These are phyloP conservation scores for Colletotrichum abscissum DNA, from an alignment of 2,329 filamentous ascomycete species.

Conservation along the genomic window DNA sequence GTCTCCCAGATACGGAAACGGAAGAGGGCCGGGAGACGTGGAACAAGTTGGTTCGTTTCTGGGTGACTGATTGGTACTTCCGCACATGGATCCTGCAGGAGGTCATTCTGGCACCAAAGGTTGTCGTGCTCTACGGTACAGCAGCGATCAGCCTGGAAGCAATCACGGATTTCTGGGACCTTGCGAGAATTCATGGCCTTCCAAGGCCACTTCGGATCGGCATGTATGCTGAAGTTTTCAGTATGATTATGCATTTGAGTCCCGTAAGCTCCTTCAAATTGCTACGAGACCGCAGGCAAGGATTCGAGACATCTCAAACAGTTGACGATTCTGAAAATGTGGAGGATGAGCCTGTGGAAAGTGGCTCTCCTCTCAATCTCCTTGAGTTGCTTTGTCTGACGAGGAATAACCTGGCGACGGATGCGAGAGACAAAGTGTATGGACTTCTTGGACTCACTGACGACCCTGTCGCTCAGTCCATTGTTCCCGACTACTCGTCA, in stretches of 20 bases:
- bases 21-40: background rate
- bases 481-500: background rate
- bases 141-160: constrained; percentile 19
- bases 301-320: too few relatives aligned
- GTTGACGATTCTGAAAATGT: background rate
- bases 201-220: constrained; percentile 10
- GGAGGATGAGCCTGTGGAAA: too few relatives aligned
- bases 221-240: constrained; percentile 11
- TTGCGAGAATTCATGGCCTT: background rate
- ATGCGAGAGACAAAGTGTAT: constrained; percentile 15
- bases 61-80: constrained; percentile 27
- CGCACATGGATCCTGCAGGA: constrained; percentile 30
- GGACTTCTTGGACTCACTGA: constrained; percentile 17
- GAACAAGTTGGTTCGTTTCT: constrained; percentile 13
- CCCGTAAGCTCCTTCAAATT: constrained; percentile 9
- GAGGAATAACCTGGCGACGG: constrained; percentile 19
- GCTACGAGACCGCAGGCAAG: background rate
- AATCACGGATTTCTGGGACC: constrained; percentile 13
- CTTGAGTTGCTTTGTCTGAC: constrained; percentile 3
- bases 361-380: background rate
- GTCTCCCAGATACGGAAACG: background rate
- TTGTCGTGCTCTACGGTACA: constrained; percentile 2
- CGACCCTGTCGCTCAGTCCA: background rate
- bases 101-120: constrained; percentile 11
- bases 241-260: constrained; percentile 8